Evolutionary conservation across 495 filamentous ascomycete genomes (phyloP), one percentile per base, ranked within the genome.

Genomic region (Aspergillus panamensis): DNA sequence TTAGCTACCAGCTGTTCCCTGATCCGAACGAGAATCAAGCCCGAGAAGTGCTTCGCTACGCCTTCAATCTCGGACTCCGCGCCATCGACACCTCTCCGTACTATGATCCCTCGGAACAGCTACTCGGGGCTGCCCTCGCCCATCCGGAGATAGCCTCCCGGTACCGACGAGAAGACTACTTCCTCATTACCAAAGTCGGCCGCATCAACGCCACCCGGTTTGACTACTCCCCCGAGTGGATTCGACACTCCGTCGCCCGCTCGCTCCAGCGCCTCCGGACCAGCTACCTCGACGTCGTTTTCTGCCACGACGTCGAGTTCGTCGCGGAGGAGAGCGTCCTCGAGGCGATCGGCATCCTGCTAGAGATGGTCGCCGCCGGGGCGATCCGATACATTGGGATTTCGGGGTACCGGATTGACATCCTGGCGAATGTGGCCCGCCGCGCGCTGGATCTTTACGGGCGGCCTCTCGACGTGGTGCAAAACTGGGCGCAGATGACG

Each of bases 401-500:
- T 14, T 57, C 55, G n/a, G 55, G 55, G 0, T 57, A 57, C 19
- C 55, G 45, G 33, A 51, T 57, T n/a, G 47, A 44, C 7, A 43
- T 30, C 6, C 48, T 57, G 37, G 48, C 47, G 1, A 42, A 35
- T 9, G 55, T 57, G 12, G 47, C 55, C 3, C 47, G 35, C 7
- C 35, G 47, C 3, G 55, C 48, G 1, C 20, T 47, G 17, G 3
- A 44, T 3, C 1, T 42, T 2, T 57, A 57, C 21, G 55, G 55
- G 20, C 55, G 55, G 17, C 47, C 47, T 6, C 13, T 57, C 9
- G 55, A 57, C 33, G 55, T 57, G 3, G 40, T 57, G 3, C 55
- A 57, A 21, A 57, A 43, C n/a, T 57, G 55, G 55, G 55, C 55
- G 14, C 55, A 57, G 55, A 43, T 57, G 47, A 57, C 55, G n/a